phyloP scores from a whole-genome alignment of 257 asterid species.

The Lycium ferocissimum region DNA sequence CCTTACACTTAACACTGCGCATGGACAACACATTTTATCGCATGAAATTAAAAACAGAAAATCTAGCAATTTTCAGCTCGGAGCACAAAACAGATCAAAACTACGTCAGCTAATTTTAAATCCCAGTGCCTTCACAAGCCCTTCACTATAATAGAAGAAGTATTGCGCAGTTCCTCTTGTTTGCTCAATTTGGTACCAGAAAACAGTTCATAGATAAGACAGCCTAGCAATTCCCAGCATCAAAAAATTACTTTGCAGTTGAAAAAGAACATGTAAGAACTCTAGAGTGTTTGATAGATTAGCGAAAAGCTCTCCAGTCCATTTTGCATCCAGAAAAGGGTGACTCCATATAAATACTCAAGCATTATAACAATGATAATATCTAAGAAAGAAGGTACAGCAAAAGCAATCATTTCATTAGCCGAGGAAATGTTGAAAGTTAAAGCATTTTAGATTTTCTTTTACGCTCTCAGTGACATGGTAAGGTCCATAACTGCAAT shows the following conservation, averaged over 20 bases:
- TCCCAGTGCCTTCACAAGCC: no score
- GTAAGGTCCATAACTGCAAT: conserved; percentile 17
- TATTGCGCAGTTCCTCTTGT: conserved; percentile 90
- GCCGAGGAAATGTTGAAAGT: not conserved
- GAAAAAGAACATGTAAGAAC: not conserved
- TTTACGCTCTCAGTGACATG: not conserved
- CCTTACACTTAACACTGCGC: not conserved
- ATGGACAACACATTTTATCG: not conserved
- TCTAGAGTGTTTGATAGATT: not conserved
- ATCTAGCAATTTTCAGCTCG: not conserved
- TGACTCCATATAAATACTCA: not conserved
- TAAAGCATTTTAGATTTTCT: not conserved
- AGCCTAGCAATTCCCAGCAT: conserved; percentile 64
- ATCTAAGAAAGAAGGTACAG: conserved; percentile 1
- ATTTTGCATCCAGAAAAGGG: conserved; percentile 21
- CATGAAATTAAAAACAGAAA: not conserved
- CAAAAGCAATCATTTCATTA: conserved; percentile 13
- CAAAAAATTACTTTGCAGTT: conserved; percentile 10
- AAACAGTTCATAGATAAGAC: conserved; percentile 94
- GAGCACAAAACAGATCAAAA: not conserved
- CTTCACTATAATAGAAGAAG: conserved; percentile 47
- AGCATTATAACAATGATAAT: not conserved
- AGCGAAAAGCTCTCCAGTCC: not conserved
- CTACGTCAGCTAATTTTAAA: not conserved
- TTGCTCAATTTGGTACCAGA: conserved; percentile 85